Percentiles rank a stretch among this genome's conserved stretches.
These are phyloP conservation scores for Kokia cookei DNA, from an alignment of 441 rosid species.

Conservation along the genomic window DNA sequence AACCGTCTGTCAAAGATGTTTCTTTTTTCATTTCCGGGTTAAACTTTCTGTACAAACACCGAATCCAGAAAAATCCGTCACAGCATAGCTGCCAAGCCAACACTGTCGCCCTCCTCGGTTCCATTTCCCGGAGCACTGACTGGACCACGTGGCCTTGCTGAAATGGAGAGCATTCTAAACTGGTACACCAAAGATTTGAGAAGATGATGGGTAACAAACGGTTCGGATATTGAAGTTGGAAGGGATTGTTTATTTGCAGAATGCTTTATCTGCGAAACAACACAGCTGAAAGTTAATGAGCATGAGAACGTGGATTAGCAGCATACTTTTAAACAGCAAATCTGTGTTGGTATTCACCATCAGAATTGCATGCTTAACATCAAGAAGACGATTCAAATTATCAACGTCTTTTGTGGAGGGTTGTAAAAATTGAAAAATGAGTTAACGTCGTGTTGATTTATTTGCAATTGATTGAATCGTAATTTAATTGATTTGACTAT, in stretches of 20 bases:
- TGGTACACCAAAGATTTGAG: neutral
- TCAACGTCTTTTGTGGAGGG: no score
- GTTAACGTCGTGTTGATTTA: no score
- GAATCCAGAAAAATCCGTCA: constrained; percentile 19
- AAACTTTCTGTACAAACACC: constrained; percentile 38
- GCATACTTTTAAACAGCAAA: no score
- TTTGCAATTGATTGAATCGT: no score
- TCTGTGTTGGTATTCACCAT: no score
- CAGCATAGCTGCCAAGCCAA: constrained; percentile 73
- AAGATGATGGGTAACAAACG: neutral
- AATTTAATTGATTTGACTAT: no score
- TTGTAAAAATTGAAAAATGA: no score
- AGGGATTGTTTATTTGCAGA: neutral
- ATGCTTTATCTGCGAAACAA: neutral
- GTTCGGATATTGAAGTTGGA: neutral
- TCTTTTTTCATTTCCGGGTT: neutral
- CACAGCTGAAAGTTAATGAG: no score
- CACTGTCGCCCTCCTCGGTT: constrained; percentile 56
- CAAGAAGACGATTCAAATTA: no score
- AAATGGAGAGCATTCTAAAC: neutral
- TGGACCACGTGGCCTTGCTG: constrained; percentile 66
- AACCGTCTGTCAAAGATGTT: neutral
- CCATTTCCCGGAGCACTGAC: constrained; percentile 39
- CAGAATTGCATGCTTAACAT: no score
- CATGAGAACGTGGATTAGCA: no score